Conservation (phyloP, 495 filamentous ascomycete genomes). For the Podospora appendiculata region DNA sequence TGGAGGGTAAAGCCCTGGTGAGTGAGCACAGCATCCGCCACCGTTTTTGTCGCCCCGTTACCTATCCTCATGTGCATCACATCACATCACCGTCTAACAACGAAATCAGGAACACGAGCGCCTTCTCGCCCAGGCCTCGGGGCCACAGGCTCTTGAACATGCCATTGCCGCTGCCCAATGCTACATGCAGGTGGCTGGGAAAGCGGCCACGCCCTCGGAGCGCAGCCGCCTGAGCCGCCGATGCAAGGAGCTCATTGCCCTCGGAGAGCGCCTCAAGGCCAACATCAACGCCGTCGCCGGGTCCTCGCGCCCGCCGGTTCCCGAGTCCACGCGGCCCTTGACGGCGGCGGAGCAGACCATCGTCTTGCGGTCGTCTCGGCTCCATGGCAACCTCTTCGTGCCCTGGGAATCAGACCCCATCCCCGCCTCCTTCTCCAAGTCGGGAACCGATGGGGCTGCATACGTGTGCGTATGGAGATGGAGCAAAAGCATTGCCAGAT, state of each 20-base stretch:
- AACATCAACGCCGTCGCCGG: slow-evolving; percentile 14
- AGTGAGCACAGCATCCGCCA: too few species aligned
- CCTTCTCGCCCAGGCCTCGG: slow-evolving; percentile 44
- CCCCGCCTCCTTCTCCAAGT: slow-evolving; percentile 42
- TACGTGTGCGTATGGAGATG: slow-evolving; percentile 13
- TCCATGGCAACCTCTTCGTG: slow-evolving; percentile 74
- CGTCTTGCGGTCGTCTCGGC: slow-evolving; percentile 63
- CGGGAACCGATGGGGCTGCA: slow-evolving; percentile 27
- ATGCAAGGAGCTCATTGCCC: slow-evolving; percentile 56
- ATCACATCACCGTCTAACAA: slow-evolving; percentile 7
- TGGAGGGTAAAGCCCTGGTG: slow-evolving; percentile 35
- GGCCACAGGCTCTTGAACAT: slow-evolving; percentile 60
- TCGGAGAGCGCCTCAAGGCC: slow-evolving; percentile 68
- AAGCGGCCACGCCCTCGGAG: slow-evolving; percentile 44
- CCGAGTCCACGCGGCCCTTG: slow-evolving; percentile 54
- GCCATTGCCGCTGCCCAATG: slow-evolving; percentile 68
- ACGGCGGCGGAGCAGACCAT: slow-evolving; percentile 72
- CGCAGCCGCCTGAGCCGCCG: slow-evolving; percentile 53
- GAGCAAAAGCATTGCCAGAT: neutral
- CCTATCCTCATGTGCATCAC: neutral
- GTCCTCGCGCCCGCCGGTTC: slow-evolving; percentile 27
- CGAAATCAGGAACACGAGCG: slow-evolving; percentile 53
- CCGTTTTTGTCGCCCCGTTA: neutral
- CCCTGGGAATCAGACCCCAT: slow-evolving; percentile 64
- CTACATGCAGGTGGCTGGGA: slow-evolving; percentile 64